Base-by-base conservation (phyloP, 768 basidiomycete species). In the Tricholoma flavovirens region DNA sequence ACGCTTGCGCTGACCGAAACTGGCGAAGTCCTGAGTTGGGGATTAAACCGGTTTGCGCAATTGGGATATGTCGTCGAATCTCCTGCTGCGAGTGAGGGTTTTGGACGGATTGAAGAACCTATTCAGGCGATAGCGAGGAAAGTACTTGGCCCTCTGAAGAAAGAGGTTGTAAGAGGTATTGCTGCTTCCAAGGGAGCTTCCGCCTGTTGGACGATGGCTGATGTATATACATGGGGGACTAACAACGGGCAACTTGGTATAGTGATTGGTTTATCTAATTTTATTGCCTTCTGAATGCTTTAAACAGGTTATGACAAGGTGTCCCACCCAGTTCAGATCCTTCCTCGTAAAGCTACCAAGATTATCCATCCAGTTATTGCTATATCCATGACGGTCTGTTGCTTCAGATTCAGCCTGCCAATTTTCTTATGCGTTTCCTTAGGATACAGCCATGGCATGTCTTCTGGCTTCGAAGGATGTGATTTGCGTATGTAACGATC, bases 21-120 rank as follows among this genome's bases (percentile, higher is more conserved):
- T 0, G 94, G 96, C 4, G 91, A 94, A 64, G 83, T 98, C 3
- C 81, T 87, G 36, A 93, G 86, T 21, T 98, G 94, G 91, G 97
- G 93, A 12, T 71, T 92, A 22, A 95, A 95, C 61, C 82, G 93
- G 12, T 96, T 94, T 67, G 75, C 83, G 4, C 95, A 98, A 65
- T 79, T 97, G 4, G 95, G 96, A 10, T 97, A 97, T 62, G 72
- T 82, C 2, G 77, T 96, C 3, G 93, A 98, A 58, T 61, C 73
- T 1, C 67, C 73, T 0, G 42, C 69, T 5, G 65, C 71, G 8
- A 64, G 62, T 6, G 64, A 66, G 35, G 63, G 69, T 10, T 69
- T 71, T 14, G 76, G 77, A 29, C 73, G 77, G 10, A 66, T 68
- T 3, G 90, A 93, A 40, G 88, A 93, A 61, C 82, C 79, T 2